Percentiles rank a stretch among this genome's conserved stretches.
Evolutionary conservation across 352 stramenopile genomes (phyloP).

Genomic region (Globisporangium parvum): DNA sequence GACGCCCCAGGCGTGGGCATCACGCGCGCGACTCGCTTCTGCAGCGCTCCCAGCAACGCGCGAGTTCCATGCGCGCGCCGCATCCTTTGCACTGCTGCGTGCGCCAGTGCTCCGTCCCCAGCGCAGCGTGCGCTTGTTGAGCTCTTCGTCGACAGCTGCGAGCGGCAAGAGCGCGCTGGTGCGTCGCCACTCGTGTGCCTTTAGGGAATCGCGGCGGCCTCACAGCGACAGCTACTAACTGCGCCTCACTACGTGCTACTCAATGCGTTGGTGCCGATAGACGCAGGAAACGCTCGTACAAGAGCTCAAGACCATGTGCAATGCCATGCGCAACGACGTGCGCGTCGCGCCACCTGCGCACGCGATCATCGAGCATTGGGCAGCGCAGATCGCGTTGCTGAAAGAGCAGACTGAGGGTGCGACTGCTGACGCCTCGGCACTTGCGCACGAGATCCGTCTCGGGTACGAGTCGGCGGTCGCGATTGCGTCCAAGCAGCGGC

Average conservation of each 20-base stretch:
- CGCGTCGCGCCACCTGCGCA: constrained; percentile 18
- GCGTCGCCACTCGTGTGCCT: background rate
- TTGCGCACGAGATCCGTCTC: constrained; percentile 26
- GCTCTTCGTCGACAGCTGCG: constrained; percentile 1
- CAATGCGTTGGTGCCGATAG: background rate
- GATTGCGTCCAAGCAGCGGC: constrained; percentile 65
- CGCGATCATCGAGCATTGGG: constrained; percentile 31
- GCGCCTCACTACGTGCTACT: background rate
- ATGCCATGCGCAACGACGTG: constrained; percentile 44
- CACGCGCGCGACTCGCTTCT: background rate
- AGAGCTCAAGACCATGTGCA: constrained; percentile 47
- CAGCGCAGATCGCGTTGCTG: constrained; percentile 22
- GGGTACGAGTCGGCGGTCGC: constrained; percentile 64
- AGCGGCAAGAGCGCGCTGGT: constrained; percentile 8
- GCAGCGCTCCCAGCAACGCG: background rate
- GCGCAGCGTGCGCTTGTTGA: constrained; percentile 1
- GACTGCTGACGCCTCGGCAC: background rate
- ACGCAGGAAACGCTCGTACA: constrained; percentile 23
- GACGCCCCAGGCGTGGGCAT: background rate
- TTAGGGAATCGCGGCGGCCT: too few relatives aligned
- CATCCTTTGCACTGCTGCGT: too few relatives aligned
- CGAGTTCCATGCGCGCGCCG: background rate
- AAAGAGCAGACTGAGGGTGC: constrained; percentile 11
- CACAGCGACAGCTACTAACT: too few relatives aligned
- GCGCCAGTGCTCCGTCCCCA: too few relatives aligned